These are phyloP conservation scores for Starmera quercuum DNA, from an alignment of 805 yeast genomes.

Conservation along the genomic window DNA sequence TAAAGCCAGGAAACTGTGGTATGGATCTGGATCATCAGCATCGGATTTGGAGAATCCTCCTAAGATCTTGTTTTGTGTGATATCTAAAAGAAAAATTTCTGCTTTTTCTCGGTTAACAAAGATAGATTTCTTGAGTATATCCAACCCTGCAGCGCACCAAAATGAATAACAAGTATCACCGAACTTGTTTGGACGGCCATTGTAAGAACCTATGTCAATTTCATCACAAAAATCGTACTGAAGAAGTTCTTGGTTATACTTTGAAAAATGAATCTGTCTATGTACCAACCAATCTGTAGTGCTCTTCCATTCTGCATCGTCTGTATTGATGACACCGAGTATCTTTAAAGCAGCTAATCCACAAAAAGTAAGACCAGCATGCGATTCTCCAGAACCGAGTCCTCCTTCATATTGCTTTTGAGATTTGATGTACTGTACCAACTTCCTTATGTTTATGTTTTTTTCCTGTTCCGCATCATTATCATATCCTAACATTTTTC, in stretches of 20 bases:
- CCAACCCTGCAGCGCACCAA: constrained; percentile 66
- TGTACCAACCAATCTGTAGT: constrained; percentile 56
- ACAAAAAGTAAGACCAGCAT: constrained; percentile 84
- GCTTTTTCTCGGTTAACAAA: constrained; percentile 31
- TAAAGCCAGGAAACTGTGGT: constrained; percentile 57
- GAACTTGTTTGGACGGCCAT: constrained; percentile 79
- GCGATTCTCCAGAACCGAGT: constrained; percentile 63
- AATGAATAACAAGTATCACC: constrained; percentile 86
- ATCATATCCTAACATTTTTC: constrained; percentile 36
- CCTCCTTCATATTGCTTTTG: constrained; percentile 60
- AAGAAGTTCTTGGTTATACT: constrained; percentile 15
- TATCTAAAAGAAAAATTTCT: constrained; percentile 35
- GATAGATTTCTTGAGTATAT: constrained; percentile 26
- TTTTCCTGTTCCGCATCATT: constrained; percentile 9
- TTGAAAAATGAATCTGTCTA: constrained; percentile 45
- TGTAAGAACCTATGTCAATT: constrained; percentile 67
- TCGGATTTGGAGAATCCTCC: constrained; percentile 79
- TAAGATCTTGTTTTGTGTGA: constrained; percentile 51
- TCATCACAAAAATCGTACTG: constrained; percentile 31
- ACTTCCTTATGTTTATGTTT: constrained; percentile 34
- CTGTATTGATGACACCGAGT: constrained; percentile 21
- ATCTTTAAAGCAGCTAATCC: constrained; percentile 58
- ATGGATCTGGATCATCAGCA: constrained; percentile 60
- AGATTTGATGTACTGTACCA: constrained; percentile 31
- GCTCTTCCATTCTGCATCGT: constrained; percentile 20